Base-by-base conservation (phyloP, 352 stramenopile genomes). In the Pythium graminicola region DNA sequence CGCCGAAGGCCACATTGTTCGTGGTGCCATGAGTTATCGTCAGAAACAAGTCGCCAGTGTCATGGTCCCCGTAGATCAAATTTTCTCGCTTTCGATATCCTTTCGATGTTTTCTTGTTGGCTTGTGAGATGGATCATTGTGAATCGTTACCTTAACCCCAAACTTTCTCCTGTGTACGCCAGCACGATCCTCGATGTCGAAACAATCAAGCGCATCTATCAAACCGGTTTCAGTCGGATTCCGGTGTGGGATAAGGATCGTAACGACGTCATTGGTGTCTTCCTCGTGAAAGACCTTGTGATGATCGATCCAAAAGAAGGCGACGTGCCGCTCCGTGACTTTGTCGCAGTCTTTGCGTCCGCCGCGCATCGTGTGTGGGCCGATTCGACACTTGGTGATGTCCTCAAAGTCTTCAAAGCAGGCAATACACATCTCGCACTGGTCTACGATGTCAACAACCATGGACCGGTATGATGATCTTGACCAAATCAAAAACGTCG, bases 281-380 rank as follows among this genome's bases (percentile, higher is more conserved):
- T 99, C 22, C 92, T 98, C 64, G 93, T 98, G 42, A 99, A 99
- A 61, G 97, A 99, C 62, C 83, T 99, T 11, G 98, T 99, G 53
- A 98, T 99, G 43, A 79, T 99, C 16, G 96, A 99, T 66, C 94
- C 96, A 10, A 96, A 98, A 70, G 95, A 90, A 69, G 81, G 89
- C 49, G 69, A 76, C 60, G 78, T 78, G 26, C 66, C 69, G 36
- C 46, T 91, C 14, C 72, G 70, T 13, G 82, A 61, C 40, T 89
- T 85, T 54, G 80, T 89, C 41, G 69, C 86, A 31, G 73, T 86
- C 35, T 87, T 88, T 26, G 74, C 73, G 7, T 69, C 71, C 27
- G 72, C 65, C 29, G 61, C 74, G 10, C 66, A 76, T 40, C 92
- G 61, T 66, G 89, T 98, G 22, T 95, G 83, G 67, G 86, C 88